A percentile compares a stretch with the other conserved stretches of the same genome.
These are phyloP conservation scores for Eremothecium coryli DNA, from an alignment of 1,139 yeast genomes.

Conservation along the genomic window DNA sequence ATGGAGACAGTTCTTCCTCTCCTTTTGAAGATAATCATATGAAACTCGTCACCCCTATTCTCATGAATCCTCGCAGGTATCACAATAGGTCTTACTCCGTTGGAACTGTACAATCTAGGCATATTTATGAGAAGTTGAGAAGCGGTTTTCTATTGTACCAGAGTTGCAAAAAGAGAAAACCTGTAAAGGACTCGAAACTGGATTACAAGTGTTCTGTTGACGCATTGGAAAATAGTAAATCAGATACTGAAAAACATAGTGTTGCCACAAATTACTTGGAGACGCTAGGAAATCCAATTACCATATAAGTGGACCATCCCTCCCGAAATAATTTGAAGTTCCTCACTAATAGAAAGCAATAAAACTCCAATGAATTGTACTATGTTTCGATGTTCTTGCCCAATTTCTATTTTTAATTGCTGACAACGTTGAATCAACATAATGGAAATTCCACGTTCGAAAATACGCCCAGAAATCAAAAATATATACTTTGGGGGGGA, in stretches of 20 bases:
- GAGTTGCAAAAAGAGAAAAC: background rate
- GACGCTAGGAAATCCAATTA: conserved; percentile 1
- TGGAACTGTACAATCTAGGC: background rate
- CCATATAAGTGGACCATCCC: background rate
- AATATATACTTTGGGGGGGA: too few species aligned
- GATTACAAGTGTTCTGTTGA: background rate
- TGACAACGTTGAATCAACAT: too few species aligned
- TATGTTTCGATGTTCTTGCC: too few species aligned
- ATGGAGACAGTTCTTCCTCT: background rate
- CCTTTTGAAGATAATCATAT: background rate
- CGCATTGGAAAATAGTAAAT: too few species aligned
- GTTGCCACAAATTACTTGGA: too few species aligned
- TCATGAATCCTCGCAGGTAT: conserved; percentile 1
- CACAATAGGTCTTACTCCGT: conserved; percentile 1
- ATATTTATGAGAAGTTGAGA: conserved; percentile 1
- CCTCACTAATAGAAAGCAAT: too few species aligned
- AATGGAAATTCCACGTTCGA: too few species aligned
- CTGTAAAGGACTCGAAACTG: background rate
- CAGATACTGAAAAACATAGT: too few species aligned
- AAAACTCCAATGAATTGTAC: too few species aligned
- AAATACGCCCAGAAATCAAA: too few species aligned
- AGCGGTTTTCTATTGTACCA: conserved; percentile 1
- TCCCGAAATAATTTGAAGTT: too few species aligned
- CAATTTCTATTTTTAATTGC: too few species aligned
- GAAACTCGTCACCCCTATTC: conserved; percentile 1